These are phyloP conservation scores for Neofusicoccum parvum DNA, from an alignment of 2,329 filamentous ascomycete species.

Conservation along the genomic window DNA sequence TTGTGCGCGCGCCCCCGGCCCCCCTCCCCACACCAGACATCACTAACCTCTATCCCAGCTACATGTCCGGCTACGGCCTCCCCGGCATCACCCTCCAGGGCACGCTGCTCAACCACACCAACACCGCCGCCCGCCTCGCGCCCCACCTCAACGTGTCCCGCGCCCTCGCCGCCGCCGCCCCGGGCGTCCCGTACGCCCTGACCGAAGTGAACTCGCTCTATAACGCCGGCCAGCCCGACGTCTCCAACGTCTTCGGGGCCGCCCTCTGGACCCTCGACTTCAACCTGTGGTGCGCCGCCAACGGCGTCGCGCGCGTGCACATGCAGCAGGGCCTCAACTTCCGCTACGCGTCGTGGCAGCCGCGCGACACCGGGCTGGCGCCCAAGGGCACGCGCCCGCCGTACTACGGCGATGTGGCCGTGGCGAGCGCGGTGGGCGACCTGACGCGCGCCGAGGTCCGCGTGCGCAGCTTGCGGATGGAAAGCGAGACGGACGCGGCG, in stretches of 20 bases:
- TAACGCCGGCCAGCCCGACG: conserved; percentile 61
- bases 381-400: conserved; percentile 60
- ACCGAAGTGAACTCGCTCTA: conserved; percentile 66
- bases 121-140: conserved; percentile 52
- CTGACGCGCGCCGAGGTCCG: conserved; percentile 40
- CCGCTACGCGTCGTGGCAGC: conserved; percentile 64
- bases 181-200: conserved; percentile 55
- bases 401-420: conserved; percentile 65
- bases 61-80: conserved; percentile 62
- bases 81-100: conserved; percentile 64
- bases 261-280: conserved; percentile 68
- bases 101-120: conserved; percentile 66
- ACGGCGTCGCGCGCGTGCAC: conserved; percentile 60
- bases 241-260: conserved; percentile 67
- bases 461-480: conserved; percentile 53
- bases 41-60: conserved; percentile 44
- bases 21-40: conserved; percentile 54
- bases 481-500: conserved; percentile 49
- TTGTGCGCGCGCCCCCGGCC: conserved; percentile 29
- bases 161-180: conserved; percentile 40
- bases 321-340: conserved; percentile 68
- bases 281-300: conserved; percentile 59
- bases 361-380: conserved; percentile 53
- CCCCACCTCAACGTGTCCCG: conserved; percentile 53
- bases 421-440: conserved; percentile 58